Conservation (phyloP, 2,329 filamentous ascomycete species). For the Pezicula neosporulosa region DNA sequence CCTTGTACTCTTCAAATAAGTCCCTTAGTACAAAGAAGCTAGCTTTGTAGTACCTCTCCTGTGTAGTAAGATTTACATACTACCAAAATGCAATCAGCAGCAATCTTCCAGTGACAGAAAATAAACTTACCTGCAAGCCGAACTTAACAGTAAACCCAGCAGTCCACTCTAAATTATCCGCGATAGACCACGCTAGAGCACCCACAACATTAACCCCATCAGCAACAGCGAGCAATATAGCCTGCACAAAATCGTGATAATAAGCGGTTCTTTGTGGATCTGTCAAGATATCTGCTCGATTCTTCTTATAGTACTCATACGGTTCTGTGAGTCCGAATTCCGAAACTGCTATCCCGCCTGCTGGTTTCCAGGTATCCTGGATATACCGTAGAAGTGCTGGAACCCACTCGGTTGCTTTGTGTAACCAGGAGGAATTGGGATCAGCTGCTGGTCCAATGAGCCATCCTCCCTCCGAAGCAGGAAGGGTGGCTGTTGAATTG, state of each 20-base stretch:
- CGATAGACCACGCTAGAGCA: conserved; percentile 80
- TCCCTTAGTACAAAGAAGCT: too few species aligned
- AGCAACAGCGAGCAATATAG: conserved; percentile 63
- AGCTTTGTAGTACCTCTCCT: too few species aligned
- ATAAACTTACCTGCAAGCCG: too few species aligned
- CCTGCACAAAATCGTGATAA: conserved; percentile 72
- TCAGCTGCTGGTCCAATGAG: conserved; percentile 20
- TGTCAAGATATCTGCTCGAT: conserved; percentile 50
- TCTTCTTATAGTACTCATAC: conserved; percentile 17
- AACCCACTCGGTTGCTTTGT: conserved; percentile 22
- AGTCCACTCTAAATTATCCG: conserved; percentile 56
- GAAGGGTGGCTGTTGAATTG: conserved; percentile 11
- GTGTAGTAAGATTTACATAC: too few species aligned
- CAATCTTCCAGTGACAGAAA: too few species aligned
- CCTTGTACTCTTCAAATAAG: too few species aligned
- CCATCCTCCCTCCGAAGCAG: conserved; percentile 10
- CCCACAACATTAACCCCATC: conserved; percentile 76
- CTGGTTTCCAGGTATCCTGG: conserved; percentile 20
- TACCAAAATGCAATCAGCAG: too few species aligned
- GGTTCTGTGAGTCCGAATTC: conserved; percentile 27
- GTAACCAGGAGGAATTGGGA: conserved; percentile 19
- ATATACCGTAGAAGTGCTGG: conserved; percentile 21
- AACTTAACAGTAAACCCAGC: background rate
- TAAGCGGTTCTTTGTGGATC: conserved; percentile 78
- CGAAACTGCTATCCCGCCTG: conserved; percentile 17